phyloP scores from a whole-genome alignment of 2,329 filamentous ascomycete genomes.

The Fusarium odoratissimum region DNA sequence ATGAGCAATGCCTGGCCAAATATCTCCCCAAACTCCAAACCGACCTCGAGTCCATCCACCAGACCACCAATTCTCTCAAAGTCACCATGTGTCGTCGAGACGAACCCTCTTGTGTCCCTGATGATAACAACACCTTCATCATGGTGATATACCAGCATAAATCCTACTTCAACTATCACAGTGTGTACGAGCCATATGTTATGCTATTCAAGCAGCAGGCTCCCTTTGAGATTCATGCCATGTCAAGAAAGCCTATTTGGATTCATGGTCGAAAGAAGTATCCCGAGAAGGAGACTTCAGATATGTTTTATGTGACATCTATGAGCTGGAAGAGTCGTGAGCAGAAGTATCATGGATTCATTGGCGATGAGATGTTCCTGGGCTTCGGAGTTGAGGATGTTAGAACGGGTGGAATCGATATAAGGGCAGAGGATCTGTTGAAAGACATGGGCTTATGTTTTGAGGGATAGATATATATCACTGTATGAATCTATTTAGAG shows the following conservation, averaged over 20 bases:
- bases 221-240: constrained; percentile 62
- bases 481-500: background rate
- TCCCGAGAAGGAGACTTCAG: constrained; percentile 51
- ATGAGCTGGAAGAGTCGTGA: constrained; percentile 64
- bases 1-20: constrained; percentile 58
- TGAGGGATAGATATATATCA: constrained; percentile 11
- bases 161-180: constrained; percentile 59
- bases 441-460: constrained; percentile 48
- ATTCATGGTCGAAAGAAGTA: constrained; percentile 60
- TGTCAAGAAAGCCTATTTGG: constrained; percentile 65
- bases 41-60: constrained; percentile 63
- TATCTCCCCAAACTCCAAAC: constrained; percentile 56
- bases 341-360: constrained; percentile 64
- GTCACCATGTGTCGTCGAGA: constrained; percentile 64
- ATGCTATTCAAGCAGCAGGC: constrained; percentile 61
- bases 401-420: constrained; percentile 61
- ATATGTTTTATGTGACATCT: constrained; percentile 69
- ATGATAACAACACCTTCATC: constrained; percentile 64
- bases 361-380: constrained; percentile 67
- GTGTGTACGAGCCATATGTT: constrained; percentile 66
- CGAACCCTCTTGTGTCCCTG: constrained; percentile 57
- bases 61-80: constrained; percentile 68
- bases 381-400: constrained; percentile 68
- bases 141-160: constrained; percentile 68
- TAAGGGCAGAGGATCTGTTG: constrained; percentile 62